Evolutionary conservation across 2,329 filamentous ascomycete genomes (phyloP), one percentile per base, ranked within the genome.

Genomic region (Aspergillus awamori): DNA sequence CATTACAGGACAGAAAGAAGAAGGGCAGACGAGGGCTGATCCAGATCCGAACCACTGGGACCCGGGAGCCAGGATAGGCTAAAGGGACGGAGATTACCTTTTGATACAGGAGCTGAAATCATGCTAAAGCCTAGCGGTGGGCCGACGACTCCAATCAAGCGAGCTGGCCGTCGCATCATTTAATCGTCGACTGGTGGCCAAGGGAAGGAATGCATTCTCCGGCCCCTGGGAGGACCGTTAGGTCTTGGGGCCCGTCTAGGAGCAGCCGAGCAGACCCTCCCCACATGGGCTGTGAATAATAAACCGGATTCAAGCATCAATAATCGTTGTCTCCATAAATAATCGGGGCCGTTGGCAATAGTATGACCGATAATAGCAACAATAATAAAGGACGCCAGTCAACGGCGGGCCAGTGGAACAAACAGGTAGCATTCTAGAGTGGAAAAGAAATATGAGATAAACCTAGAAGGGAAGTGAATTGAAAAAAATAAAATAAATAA

Each of bases 11-110:
- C 41, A 43, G 43, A 60, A 41, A 57, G 61, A 48, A 53, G 47
- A 48, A 57, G 41, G n/a, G 33, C 28, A 41, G 47, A 62, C 59
- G 51, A 36, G 57, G 59, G 61, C 58, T 57, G 65, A 65, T 63
- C 64, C 54, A 49, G 67, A 66, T 59, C 68, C 68, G 63, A 63
- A 65, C 64, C 36, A 60, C 63, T 69, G 67, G 67, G 65, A 65
- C 68, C 67, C 67, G 63, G 57, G 63, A 67, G 58, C 65, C 67
- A 65, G 67, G 68, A 65, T 64, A 57, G 56, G 30, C 58, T 58
- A 47, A 49, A 39, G 48, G 49, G 52, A 60, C 39, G 55, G 62
- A 61, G 59, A 64, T 62, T 58, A 57, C 41, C 57, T 59, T 36
- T 33, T 20, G 47, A 55, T 36, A 24, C 28, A 38, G 47, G 24